These are phyloP conservation scores for Colletotrichum sp. DNA, from an alignment of 2,329 filamentous ascomycete species.

Conservation along the genomic window DNA sequence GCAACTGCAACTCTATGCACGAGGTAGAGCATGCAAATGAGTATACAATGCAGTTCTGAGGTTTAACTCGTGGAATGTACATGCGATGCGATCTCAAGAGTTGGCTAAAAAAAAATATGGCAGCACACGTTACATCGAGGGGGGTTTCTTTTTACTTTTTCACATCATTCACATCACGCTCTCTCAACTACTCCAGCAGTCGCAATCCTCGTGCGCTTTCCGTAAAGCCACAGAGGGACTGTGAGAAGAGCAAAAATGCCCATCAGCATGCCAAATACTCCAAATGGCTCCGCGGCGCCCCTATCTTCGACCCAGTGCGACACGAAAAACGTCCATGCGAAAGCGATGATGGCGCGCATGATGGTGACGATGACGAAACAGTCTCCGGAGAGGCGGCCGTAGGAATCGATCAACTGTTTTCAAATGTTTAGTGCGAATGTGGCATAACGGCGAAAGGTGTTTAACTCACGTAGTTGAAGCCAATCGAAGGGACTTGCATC, in stretches of 20 bases:
- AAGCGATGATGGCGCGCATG: slow-evolving; percentile 52
- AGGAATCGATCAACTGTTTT: slow-evolving; percentile 54
- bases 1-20: neutral
- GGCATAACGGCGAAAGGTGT: neutral
- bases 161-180: neutral
- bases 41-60: neutral
- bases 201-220: slow-evolving; percentile 42
- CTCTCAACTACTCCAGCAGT: slow-evolving; percentile 22
- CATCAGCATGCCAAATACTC: slow-evolving; percentile 57
- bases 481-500: slow-evolving; percentile 42
- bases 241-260: slow-evolving; percentile 47
- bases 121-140: neutral
- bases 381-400: slow-evolving; percentile 49
- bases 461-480: slow-evolving; percentile 42
- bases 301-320: slow-evolving; percentile 47
- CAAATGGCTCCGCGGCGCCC: slow-evolving; percentile 54
- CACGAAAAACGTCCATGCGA: slow-evolving; percentile 61
- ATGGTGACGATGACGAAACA: slow-evolving; percentile 60
- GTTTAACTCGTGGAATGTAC: neutral
- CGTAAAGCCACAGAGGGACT: slow-evolving; percentile 36
- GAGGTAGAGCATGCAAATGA: neutral
- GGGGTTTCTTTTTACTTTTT: neutral
- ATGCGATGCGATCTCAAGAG: neutral
- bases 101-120: neutral
- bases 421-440: neutral